Percentiles rank a stretch among this genome's conserved stretches.
These are phyloP conservation scores for Cercospora sp. DNA, from an alignment of 2,329 filamentous ascomycete species.

Conservation along the genomic window DNA sequence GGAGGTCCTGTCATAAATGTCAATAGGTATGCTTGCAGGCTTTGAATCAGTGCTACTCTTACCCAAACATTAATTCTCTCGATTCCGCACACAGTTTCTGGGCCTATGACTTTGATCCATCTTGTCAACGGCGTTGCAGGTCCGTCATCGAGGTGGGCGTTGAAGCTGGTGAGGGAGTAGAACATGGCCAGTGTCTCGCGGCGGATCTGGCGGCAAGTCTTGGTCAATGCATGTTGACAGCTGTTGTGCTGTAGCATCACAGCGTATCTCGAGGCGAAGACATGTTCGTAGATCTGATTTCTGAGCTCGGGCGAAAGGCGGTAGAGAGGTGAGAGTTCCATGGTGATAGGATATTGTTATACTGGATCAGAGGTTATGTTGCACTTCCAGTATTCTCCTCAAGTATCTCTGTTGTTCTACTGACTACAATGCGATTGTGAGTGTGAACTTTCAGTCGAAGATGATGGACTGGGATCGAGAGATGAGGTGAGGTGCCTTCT, in stretches of 20 bases:
- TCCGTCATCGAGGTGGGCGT: slow-evolving; percentile 35
- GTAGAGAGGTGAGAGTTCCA: slow-evolving; percentile 5
- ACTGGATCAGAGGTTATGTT: background rate
- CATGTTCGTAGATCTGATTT: slow-evolving; percentile 28
- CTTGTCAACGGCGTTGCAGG: slow-evolving; percentile 27
- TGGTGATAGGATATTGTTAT: background rate
- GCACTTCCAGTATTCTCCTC: background rate
- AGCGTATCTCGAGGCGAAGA: slow-evolving; percentile 29
- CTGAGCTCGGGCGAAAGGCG: slow-evolving; percentile 25
- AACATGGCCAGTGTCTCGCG: slow-evolving; percentile 29
- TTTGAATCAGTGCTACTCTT: background rate
- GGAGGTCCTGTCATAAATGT: slow-evolving; percentile 26
- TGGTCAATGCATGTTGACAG: slow-evolving; percentile 27
- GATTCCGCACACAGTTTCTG: slow-evolving; percentile 20
- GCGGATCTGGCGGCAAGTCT: slow-evolving; percentile 29
- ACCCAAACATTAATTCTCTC: slow-evolving; percentile 32
- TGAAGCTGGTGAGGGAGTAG: slow-evolving; percentile 29
- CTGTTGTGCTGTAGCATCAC: slow-evolving; percentile 20
- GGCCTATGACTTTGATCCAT: slow-evolving; percentile 28
- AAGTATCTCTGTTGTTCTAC: background rate
- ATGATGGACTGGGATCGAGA: background rate
- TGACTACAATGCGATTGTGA: background rate
- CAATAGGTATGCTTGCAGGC: background rate
- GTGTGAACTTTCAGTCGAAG: background rate
- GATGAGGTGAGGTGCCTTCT: background rate